Percentiles rank a stretch among this genome's conserved stretches.
Conservation (phyloP, 2,329 filamentous ascomycete genomes). For the Botrytis hyacinthi region DNA sequence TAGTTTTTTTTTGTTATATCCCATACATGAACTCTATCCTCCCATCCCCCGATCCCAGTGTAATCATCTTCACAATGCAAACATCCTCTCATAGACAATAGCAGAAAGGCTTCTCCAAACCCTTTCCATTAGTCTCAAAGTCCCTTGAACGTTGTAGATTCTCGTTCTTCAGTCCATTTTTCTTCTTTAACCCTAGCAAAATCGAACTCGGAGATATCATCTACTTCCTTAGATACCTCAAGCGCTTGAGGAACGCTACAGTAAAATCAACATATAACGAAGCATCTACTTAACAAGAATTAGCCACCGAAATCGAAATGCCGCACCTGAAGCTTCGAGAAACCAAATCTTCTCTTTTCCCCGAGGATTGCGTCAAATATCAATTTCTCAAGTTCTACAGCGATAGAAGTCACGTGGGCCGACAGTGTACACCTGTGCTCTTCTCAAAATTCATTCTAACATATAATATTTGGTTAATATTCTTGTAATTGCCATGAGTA, state of each 20-base stretch:
- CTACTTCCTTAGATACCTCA: background rate
- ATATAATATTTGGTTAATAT: background rate
- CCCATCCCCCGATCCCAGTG: fast-evolving
- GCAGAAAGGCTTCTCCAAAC: too few species aligned
- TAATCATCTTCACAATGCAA: background rate
- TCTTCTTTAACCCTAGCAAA: fast-evolving
- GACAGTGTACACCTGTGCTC: background rate
- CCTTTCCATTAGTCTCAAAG: background rate
- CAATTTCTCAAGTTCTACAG: too few species aligned
- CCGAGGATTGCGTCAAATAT: fast-evolving
- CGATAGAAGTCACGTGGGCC: too few species aligned
- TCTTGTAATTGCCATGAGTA: too few species aligned
- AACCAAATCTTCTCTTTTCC: fast-evolving
- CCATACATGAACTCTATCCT: background rate
- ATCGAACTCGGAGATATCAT: background rate
- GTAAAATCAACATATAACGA: fast-evolving
- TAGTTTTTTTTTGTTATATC: background rate
- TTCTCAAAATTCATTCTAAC: too few species aligned
- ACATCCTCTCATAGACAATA: background rate
- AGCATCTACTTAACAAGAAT: fast-evolving
- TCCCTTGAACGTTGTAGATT: fast-evolving
- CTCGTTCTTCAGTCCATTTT: too few species aligned
- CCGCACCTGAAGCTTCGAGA: background rate
- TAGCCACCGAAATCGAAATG: background rate
- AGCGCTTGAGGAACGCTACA: fast-evolving